Conservation (phyloP, 2,329 filamentous ascomycete genomes). For the Colletotrichum eleusines region DNA sequence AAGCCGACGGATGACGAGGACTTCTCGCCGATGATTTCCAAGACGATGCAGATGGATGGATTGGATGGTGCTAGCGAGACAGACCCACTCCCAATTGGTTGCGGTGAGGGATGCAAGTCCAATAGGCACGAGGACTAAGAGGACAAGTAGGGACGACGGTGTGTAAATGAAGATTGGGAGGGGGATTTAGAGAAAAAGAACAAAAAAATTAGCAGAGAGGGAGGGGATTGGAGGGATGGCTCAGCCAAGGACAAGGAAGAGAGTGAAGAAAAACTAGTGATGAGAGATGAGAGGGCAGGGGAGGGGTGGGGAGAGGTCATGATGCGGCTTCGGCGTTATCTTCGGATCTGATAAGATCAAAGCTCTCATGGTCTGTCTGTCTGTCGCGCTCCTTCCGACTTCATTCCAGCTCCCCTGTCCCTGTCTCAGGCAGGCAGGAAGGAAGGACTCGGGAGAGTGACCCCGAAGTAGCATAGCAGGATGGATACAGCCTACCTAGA, state of each 20-base stretch:
- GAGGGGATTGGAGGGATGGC: not conserved
- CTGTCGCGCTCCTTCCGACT: slow-evolving; percentile 6
- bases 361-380: slow-evolving; percentile 16
- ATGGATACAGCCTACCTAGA: not conserved
- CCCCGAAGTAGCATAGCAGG: not conserved
- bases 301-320: slow-evolving; percentile 9
- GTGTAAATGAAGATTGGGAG: slow-evolving; percentile 18
- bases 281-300: slow-evolving; percentile 19
- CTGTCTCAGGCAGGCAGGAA: not conserved
- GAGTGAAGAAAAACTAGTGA: slow-evolving; percentile 17
- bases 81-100: slow-evolving; percentile 32
- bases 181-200: too few relatives aligned
- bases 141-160: not conserved
- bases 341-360: slow-evolving; percentile 67
- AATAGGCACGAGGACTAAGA: slow-evolving; percentile 13
- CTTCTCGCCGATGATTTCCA: slow-evolving; percentile 23
- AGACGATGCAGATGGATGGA: slow-evolving; percentile 31
- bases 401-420: not conserved
- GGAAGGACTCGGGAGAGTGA: not conserved
- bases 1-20: slow-evolving; percentile 38
- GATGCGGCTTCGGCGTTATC: slow-evolving; percentile 56
- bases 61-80: slow-evolving; percentile 25
- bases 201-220: too few relatives aligned
- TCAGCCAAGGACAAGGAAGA: slow-evolving; percentile 1
- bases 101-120: slow-evolving; percentile 19